Percentiles rank a stretch among this genome's conserved stretches.
Conservation (phyloP, 2,329 filamentous ascomycete genomes). For the Hymenoscyphus fructigenus region DNA sequence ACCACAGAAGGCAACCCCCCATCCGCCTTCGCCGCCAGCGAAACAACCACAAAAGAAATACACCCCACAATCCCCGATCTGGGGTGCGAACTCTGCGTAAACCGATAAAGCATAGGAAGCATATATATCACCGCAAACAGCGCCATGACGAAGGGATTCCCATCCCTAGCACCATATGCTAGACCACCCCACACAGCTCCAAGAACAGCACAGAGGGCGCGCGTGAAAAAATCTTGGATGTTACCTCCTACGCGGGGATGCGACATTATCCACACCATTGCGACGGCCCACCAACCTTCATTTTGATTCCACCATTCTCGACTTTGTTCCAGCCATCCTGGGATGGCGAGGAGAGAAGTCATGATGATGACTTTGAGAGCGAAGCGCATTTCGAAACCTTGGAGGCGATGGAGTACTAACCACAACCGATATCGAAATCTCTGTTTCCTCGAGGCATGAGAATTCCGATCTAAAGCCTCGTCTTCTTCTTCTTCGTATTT, state of each 20-base stretch:
- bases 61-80: constrained; percentile 59
- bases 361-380: constrained; percentile 55
- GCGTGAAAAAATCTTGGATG: constrained; percentile 54
- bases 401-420: constrained; percentile 50
- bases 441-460: constrained; percentile 39
- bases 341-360: constrained; percentile 51
- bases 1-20: constrained; percentile 38
- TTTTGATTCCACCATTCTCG: constrained; percentile 54
- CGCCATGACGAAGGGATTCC: constrained; percentile 55
- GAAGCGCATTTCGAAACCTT: constrained; percentile 58
- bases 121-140: constrained; percentile 56
- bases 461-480: constrained; percentile 42
- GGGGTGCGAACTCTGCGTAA: constrained; percentile 54
- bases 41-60: constrained; percentile 55
- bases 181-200: constrained; percentile 56
- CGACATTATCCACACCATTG: constrained; percentile 57
- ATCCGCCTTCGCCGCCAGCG: constrained; percentile 40
- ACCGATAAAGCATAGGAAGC: constrained; percentile 59
- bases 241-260: constrained; percentile 56
- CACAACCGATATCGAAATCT: constrained; percentile 49
- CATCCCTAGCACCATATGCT: constrained; percentile 49
- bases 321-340: constrained; percentile 49
- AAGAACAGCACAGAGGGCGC: constrained; percentile 48
- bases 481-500: constrained; percentile 40
- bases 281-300: constrained; percentile 58